Base-by-base conservation (phyloP, 345 rosid species). In the Camelina neglecta region DNA sequence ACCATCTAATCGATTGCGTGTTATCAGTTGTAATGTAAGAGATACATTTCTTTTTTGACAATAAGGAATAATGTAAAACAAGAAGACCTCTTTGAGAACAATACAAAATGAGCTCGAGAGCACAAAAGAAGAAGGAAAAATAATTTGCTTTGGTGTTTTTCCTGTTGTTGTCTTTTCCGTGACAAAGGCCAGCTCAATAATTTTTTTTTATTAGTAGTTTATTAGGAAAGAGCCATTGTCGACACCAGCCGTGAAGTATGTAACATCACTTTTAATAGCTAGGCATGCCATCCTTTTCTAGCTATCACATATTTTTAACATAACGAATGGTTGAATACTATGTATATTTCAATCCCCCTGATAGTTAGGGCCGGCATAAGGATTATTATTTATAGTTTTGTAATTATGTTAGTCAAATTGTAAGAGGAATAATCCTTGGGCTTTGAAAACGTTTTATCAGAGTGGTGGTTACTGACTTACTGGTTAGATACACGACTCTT, bases 201-300 rank as follows among this genome's bases (percentile, higher is more conserved):
- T 10, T 59, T 75, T 23, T 36, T 50, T 58, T 31, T 51, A 61
- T 18, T 53, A 51, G 15, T 68, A 75, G 12, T 67, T 67, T 75
- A 60, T 60, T 60, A 60, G 79, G 63, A 50, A 75, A 67, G 31
- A 60, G 63, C 29, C 73, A 60, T 50, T 60, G 60, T 47, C 67
- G 67, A 75, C 78, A 75, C 51, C 20, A 66, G 72, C 67, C 67
- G 67, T 49, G 79, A 74, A 74, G 39, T 67, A 75, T 29, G 79
- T 60, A 58, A 75, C 73, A 75, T 58, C 55, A 49, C 67, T 67
- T 67, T 38, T 75, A 58, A 67, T 49, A 39, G 35, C 67, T 23
- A 47, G 11, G 3, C 72, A 66, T 66, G 53, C 53, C 60, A 75
- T 56, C 33, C 59, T 65, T 65, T 49, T 21, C 62, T 58, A 8